Conservation (phyloP, 805 yeast species). For the Lachancea waltii region DNA sequence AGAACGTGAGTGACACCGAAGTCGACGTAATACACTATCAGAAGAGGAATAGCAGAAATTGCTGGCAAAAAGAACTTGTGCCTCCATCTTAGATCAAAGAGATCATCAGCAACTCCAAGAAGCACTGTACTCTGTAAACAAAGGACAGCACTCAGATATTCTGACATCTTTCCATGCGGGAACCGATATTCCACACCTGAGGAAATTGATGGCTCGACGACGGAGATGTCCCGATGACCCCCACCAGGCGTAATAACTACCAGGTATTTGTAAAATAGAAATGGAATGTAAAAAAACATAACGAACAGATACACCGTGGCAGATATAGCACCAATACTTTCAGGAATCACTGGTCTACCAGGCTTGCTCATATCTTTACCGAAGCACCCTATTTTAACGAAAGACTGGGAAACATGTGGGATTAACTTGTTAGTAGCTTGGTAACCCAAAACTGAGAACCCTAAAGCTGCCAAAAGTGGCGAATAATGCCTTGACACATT, state of each 20-base stretch:
- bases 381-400: conserved; percentile 69
- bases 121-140: conserved; percentile 79
- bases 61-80: conserved; percentile 96
- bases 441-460: conserved; percentile 65
- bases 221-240: conserved; percentile 39
- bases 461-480: conserved; percentile 43
- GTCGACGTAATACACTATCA: conserved; percentile 88
- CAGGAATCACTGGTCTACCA: conserved; percentile 75
- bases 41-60: conserved; percentile 83
- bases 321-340: conserved; percentile 85
- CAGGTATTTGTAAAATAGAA: conserved; percentile 70
- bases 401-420: conserved; percentile 60
- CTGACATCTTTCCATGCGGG: conserved; percentile 79
- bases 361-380: conserved; percentile 80
- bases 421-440: conserved; percentile 52
- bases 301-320: conserved; percentile 74
- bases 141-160: conserved; percentile 76
- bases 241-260: conserved; percentile 54
- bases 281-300: conserved; percentile 83
- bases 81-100: conserved; percentile 95
- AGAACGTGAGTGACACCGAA: conserved; percentile 86
- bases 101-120: conserved; percentile 87
- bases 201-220: conserved; percentile 11
- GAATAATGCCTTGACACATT: conserved; percentile 21
- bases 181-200: conserved; percentile 38